These are phyloP conservation scores for Neonectria coccinea DNA, from an alignment of 2,329 filamentous ascomycete species.

Conservation along the genomic window DNA sequence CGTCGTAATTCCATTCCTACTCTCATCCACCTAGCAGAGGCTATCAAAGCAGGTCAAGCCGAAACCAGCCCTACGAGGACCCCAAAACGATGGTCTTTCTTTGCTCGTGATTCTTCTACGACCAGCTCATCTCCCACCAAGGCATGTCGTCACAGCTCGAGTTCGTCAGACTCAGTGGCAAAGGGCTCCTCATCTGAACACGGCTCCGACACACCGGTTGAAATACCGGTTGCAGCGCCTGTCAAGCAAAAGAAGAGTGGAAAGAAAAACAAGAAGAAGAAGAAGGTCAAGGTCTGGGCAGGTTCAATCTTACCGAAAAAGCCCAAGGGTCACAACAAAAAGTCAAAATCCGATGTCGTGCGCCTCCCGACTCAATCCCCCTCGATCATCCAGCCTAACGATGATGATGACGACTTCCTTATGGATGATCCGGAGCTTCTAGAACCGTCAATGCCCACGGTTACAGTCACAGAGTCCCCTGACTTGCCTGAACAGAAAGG, in stretches of 20 bases:
- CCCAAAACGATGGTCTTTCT: constrained; percentile 72
- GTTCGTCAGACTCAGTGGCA: constrained; percentile 56
- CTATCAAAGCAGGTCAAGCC: constrained; percentile 49
- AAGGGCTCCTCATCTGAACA: constrained; percentile 53
- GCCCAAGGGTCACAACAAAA: constrained; percentile 62
- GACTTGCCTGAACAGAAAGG: constrained; percentile 46
- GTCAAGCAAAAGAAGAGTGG: constrained; percentile 45
- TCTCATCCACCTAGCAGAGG: constrained; percentile 57
- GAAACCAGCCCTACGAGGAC: constrained; percentile 63
- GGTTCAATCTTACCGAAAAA: constrained; percentile 75
- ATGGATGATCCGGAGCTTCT: constrained; percentile 42
- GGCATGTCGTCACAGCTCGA: constrained; percentile 60
- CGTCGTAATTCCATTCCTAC: constrained; percentile 71
- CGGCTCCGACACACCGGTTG: constrained; percentile 46
- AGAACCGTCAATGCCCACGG: constrained; percentile 51
- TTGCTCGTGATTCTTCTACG: constrained; percentile 68
- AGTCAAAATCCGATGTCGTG: constrained; percentile 53
- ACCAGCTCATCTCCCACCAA: constrained; percentile 60
- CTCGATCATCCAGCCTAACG: constrained; percentile 45
- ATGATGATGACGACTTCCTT: constrained; percentile 48
- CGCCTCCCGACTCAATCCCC: constrained; percentile 62
- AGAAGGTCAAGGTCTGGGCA: constrained; percentile 81
- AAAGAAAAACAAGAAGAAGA: constrained; percentile 59
- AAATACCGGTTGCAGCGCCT: constrained; percentile 39
- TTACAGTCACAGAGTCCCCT: constrained; percentile 57